Evolutionary conservation across 2,329 filamentous ascomycete species (phyloP), one percentile per base, ranked within the genome.

Genomic region (Sporothrix euskadiensis): DNA sequence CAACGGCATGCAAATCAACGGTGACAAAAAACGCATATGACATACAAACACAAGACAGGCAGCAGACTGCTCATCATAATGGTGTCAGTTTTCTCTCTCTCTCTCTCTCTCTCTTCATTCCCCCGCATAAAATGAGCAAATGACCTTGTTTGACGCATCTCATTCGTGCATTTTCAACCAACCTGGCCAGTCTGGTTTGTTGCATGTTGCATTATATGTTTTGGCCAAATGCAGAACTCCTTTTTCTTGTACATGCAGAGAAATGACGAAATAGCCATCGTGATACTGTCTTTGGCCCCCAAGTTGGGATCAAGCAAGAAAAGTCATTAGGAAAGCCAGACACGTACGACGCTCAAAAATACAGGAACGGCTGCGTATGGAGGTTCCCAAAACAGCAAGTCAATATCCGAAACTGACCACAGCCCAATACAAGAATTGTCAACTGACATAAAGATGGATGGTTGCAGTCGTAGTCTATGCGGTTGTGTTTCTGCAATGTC

Each of bases 91-190:
- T 35, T 35, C 7, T 35, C 61, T 66, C 39, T n/a, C 4, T 66
- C 5, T 47, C 26, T 26, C 26, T 19, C 6, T 39, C n/a, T 16
- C 32, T 19, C 26, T 22, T 35, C 61, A 7, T 26, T 66, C 7
- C 61, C 61, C 61, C 61, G 61, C 61, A 30, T 66, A 66, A 7
- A 47, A 4, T 5, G 30, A 30, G 56, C 66, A 30, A 69, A 26
- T 69, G 54, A 71, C 69, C 52, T 57, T 22, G 52, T 59, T 59
- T 71, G 69, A 12, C 35, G 69, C 54, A 59, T 71, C 39, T 57
- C n/a, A 44, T 71, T 54, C 39, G 52, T 71, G 47, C 66, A 4
- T 30, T 44, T 66, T 35, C 7, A 49, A 1, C 44, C 44, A 49
- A 19, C 44, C 14, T 49, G 16, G 22, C 35, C 14, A 44, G 52